Evolutionary conservation across 495 filamentous ascomycete species (phyloP).

Genomic region (Daldinia bambusicola): DNA sequence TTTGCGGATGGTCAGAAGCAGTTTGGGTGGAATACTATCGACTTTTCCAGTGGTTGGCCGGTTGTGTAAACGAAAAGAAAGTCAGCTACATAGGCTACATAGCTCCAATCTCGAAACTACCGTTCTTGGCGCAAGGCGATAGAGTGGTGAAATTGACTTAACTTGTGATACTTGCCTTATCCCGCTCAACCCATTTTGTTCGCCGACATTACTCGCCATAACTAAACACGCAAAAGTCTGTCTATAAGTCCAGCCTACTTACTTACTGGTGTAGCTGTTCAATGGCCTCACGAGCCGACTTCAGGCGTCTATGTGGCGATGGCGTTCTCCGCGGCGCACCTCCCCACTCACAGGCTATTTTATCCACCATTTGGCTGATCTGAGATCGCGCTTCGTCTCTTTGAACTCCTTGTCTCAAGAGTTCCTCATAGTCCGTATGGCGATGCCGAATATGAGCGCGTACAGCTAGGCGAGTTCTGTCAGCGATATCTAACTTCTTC

Average conservation of each 20-base stretch:
- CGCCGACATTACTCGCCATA: no score
- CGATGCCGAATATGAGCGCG: slow-evolving; percentile 53
- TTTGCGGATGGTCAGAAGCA: slow-evolving; percentile 70
- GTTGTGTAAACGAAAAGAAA: slow-evolving; percentile 48
- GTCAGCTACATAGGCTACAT: not conserved
- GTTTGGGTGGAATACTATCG: slow-evolving; percentile 75
- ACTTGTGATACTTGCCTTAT: not conserved
- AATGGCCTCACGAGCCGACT: not conserved
- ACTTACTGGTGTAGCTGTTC: not conserved
- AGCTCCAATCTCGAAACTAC: no score
- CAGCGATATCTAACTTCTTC: slow-evolving; percentile 35
- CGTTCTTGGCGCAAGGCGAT: no score
- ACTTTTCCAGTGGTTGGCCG: slow-evolving; percentile 75
- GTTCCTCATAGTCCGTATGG: slow-evolving; percentile 52
- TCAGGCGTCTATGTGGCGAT: not conserved
- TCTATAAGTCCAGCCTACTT: slow-evolving; percentile 3
- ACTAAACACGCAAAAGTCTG: no score
- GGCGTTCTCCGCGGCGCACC: not conserved
- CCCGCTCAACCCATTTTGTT: not conserved
- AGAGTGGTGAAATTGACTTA: no score
- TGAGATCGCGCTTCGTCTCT: slow-evolving; percentile 36
- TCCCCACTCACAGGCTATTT: slow-evolving; percentile 19
- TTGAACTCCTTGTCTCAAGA: slow-evolving; percentile 31
- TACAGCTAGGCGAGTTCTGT: slow-evolving; percentile 51
- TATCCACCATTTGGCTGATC: slow-evolving; percentile 37